These are phyloP conservation scores for Fusarium sp. DNA, from an alignment of 2,329 filamentous ascomycete species.

Conservation along the genomic window DNA sequence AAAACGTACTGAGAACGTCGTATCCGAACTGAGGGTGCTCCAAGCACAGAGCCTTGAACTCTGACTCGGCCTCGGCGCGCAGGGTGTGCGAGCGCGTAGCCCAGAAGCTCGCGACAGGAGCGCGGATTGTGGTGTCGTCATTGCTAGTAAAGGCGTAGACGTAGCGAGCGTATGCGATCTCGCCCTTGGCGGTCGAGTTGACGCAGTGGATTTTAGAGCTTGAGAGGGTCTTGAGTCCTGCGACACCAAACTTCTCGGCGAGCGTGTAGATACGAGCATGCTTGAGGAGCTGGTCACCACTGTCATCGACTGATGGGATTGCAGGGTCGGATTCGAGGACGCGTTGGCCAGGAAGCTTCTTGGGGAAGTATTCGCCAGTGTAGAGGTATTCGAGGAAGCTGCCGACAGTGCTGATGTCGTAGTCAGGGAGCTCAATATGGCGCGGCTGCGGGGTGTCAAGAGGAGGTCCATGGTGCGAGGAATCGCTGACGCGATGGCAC, in stretches of 20 bases:
- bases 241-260: slow-evolving; percentile 80
- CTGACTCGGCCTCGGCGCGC: slow-evolving; percentile 85
- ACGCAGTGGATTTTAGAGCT: slow-evolving; percentile 94
- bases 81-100: slow-evolving; percentile 71
- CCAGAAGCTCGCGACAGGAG: slow-evolving; percentile 47
- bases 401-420: slow-evolving; percentile 54
- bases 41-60: slow-evolving; percentile 87
- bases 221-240: slow-evolving; percentile 78
- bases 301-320: slow-evolving; percentile 76
- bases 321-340: slow-evolving; percentile 77
- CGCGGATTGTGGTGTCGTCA: slow-evolving; percentile 43
- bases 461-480: neutral
- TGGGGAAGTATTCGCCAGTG: slow-evolving; percentile 76
- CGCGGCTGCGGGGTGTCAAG: slow-evolving; percentile 62
- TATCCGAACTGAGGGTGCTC: slow-evolving; percentile 94
- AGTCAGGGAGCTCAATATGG: slow-evolving; percentile 72
- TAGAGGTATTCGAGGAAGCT: slow-evolving; percentile 59
- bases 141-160: slow-evolving; percentile 42
- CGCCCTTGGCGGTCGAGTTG: slow-evolving; percentile 86
- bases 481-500: neutral
- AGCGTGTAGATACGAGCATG: slow-evolving; percentile 93
- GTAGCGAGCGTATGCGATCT: slow-evolving; percentile 89
- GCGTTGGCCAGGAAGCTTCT: slow-evolving; percentile 72
- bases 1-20: slow-evolving; percentile 82
- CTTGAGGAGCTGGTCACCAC: slow-evolving; percentile 86